These are phyloP conservation scores for Jackrogersella minutella DNA, from an alignment of 495 filamentous ascomycete genomes.

Conservation along the genomic window DNA sequence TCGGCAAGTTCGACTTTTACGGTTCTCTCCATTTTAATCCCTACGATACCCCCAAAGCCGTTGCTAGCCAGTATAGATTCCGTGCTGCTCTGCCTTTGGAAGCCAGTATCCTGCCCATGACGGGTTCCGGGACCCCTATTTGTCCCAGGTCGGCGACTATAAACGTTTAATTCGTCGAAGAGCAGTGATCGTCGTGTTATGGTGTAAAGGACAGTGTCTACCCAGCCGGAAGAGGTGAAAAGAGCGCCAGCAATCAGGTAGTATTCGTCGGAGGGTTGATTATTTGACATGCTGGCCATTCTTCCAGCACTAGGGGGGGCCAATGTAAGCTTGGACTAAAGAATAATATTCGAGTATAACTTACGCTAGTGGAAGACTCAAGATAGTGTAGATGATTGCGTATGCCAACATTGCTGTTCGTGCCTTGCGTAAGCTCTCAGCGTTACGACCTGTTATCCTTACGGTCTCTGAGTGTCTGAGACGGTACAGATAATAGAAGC, in stretches of 20 bases:
- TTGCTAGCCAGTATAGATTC: conserved; percentile 27
- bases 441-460: conserved; percentile 10
- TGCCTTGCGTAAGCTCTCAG: conserved; percentile 17
- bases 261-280: conserved; percentile 56
- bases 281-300: conserved; percentile 63
- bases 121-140: not conserved
- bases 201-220: conserved; percentile 70
- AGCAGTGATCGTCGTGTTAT: conserved; percentile 61
- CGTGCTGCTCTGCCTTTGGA: conserved; percentile 33
- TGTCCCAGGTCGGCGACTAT: conserved; percentile 6
- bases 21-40: conserved; percentile 35
- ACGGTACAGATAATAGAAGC: conserved; percentile 63
- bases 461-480: conserved; percentile 44
- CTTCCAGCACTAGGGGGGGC: conserved; percentile 68
- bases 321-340: conserved; percentile 38
- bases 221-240: conserved; percentile 70
- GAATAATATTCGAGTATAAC: not conserved
- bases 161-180: conserved; percentile 39
- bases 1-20: conserved; percentile 35
- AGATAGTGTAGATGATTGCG: conserved; percentile 31
- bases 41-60: conserved; percentile 14
- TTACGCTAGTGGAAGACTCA: conserved; percentile 41
- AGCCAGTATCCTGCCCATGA: conserved; percentile 14
- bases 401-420: conserved; percentile 40
- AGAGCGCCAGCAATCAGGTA: conserved; percentile 68